phyloP scores from a whole-genome alignment of 2,329 filamentous ascomycete genomes.

The Fusarium luffae region DNA sequence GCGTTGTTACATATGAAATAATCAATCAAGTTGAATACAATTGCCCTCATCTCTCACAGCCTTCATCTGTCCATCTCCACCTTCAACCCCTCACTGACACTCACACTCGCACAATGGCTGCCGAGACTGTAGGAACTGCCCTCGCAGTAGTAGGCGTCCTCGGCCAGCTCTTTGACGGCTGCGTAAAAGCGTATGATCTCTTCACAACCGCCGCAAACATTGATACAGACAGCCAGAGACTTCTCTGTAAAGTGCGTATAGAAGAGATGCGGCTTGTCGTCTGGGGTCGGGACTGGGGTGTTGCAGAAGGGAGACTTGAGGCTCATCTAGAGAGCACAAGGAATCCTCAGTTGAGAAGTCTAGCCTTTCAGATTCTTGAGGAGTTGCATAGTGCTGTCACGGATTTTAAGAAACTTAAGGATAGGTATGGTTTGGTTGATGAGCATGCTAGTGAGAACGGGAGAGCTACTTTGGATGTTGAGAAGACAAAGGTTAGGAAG shows the following conservation, averaged over 20 bases:
- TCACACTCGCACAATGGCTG: conserved; percentile 44
- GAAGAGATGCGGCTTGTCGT: conserved; percentile 61
- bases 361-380: conserved; percentile 56
- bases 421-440: conserved; percentile 56
- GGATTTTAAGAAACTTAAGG: conserved; percentile 56
- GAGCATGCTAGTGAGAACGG: conserved; percentile 24
- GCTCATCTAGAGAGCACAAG: conserved; percentile 53
- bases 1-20: background rate
- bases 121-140: conserved; percentile 56
- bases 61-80: conserved; percentile 3
- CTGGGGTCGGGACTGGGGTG: conserved; percentile 61
- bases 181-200: conserved; percentile 58
- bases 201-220: conserved; percentile 57
- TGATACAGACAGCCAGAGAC: conserved; percentile 56
- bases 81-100: background rate
- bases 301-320: conserved; percentile 58
- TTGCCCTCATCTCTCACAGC: background rate
- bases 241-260: conserved; percentile 61
- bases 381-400: conserved; percentile 58
- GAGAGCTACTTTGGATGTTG: conserved; percentile 20
- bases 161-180: conserved; percentile 60
- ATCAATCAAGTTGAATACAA: background rate
- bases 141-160: conserved; percentile 58
- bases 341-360: conserved; percentile 52
- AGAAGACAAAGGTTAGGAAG: conserved; percentile 23